Base-by-base conservation (phyloP, 1,284 basidiomycete species). In the Ganoderma sinense region DNA sequence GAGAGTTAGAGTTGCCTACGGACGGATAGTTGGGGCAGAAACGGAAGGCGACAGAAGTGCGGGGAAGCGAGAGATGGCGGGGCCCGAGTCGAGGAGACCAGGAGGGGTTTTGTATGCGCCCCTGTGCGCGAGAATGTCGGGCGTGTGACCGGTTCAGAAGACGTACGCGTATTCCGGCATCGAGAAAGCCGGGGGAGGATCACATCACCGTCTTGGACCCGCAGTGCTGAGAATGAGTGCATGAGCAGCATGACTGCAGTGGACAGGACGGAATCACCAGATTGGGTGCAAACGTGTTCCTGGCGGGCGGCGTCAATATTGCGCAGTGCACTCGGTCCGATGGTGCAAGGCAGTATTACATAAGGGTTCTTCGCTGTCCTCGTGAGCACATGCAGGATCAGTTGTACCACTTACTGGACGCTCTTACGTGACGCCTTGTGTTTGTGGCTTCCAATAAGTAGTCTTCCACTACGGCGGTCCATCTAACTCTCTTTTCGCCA, bases 121-220 rank as follows among this genome's bases (percentile, higher is more conserved):
- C 11, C 20, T 45, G 63, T 41, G 62, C 56, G 48, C 56, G 48
- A n/a, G 26, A 31, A 6, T 36, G 63, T 53, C 36, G n/a, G 45
- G 62, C 40, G 61, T 62, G 59, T 23, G 51, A 10, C 66, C 51
- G 66, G 66, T 36, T 39, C 41, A 26, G 40, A 53, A 63, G 53
- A 58, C 18, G 31, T 53, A 59, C 67, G 51, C 18, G 31, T 53
- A 59, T 69, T 66, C 67, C 71, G 71, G 71, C 71, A 67, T 70
- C 51, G 48, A 67, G 64, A 64, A 62, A 70, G 69, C 71, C 71
- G 71, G 71, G 60, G 33, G 23, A 39, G 60, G n/a, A 43, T 61
- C 59, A 43, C 23, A 39, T 59, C 48, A 53, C 48, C 48, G 48
- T 53, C 48, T 26, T 53, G 48, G n/a, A 33, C 10, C 56, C 36